Evolutionary conservation across 1,139 yeast species (phyloP).

Genomic region (Lodderomyces orthopsilosis): DNA sequence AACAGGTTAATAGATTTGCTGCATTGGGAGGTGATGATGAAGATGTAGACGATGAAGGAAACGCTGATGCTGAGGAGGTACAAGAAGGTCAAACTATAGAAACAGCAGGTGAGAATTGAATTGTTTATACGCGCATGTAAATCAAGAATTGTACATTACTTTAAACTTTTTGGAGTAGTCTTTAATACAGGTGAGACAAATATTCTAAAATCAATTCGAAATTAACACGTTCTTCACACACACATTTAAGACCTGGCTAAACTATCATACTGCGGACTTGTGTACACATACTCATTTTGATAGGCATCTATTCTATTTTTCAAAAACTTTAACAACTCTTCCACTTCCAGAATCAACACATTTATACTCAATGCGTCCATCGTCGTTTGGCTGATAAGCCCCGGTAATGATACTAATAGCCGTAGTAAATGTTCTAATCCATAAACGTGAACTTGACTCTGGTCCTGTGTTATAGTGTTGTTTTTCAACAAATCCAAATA

Average conservation of each 20-base stretch:
- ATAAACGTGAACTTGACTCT: constrained; percentile 46
- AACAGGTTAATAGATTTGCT: constrained; percentile 53
- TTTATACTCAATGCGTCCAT: constrained; percentile 79
- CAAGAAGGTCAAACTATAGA: constrained; percentile 1
- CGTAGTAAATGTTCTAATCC: constrained; percentile 80
- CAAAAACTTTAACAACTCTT: constrained; percentile 53
- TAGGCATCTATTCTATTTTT: constrained; percentile 47
- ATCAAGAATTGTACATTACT: not conserved
- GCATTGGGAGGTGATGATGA: constrained; percentile 38
- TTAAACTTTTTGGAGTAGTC: not conserved
- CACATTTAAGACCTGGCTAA: constrained; percentile 25
- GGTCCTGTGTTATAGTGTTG: constrained; percentile 25
- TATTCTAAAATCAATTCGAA: too few relatives aligned
- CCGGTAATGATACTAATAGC: constrained; percentile 74
- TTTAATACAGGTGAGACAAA: not conserved
- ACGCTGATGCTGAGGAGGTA: not conserved
- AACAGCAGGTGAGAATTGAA: not conserved
- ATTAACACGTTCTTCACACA: not conserved
- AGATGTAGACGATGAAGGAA: constrained; percentile 5
- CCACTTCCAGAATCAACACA: constrained; percentile 41
- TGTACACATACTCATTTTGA: constrained; percentile 48
- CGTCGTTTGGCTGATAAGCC: constrained; percentile 68
- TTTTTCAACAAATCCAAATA: constrained; percentile 52
- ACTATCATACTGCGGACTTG: constrained; percentile 63
- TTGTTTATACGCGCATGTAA: not conserved